Evolutionary conservation across 2,329 filamentous ascomycete genomes (phyloP).

Genomic region (Ustilaginoidea virens): DNA sequence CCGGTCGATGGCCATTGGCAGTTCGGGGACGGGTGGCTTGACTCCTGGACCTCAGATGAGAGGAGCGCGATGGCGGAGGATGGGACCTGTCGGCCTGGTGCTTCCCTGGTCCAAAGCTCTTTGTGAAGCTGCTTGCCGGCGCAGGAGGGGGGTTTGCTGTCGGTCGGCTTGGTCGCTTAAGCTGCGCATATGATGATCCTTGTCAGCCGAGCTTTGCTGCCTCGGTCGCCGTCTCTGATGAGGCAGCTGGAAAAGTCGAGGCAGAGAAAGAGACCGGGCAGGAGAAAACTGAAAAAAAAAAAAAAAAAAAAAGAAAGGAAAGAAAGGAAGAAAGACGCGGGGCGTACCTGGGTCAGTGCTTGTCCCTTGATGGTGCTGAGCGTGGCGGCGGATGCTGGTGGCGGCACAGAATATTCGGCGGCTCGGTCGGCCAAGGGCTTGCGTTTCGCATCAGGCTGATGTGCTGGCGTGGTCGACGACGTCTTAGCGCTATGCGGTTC

Average conservation of each 20-base stretch:
- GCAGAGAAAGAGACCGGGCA: constrained; percentile 1
- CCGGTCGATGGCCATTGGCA: constrained; percentile 24
- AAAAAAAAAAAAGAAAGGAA: no score
- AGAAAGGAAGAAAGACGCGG: no score
- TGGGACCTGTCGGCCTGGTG: constrained; percentile 33
- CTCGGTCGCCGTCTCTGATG: no score
- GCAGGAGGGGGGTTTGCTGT: constrained; percentile 13
- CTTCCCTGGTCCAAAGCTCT: constrained; percentile 40
- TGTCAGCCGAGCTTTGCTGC: constrained; percentile 2
- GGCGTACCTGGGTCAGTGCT: constrained; percentile 21
- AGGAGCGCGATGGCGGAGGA: constrained; percentile 33
- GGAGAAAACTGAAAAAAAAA: no score
- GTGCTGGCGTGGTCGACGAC: no score
- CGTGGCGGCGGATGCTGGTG: constrained; percentile 15
- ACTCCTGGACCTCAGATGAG: constrained; percentile 28
- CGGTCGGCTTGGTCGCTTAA: constrained; percentile 25
- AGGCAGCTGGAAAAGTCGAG: no score
- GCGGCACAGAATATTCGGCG: constrained; percentile 28
- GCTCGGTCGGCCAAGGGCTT: constrained; percentile 41
- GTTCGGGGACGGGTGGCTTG: constrained; percentile 21
- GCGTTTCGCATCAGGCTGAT: constrained; percentile 42
- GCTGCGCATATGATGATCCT: constrained; percentile 9
- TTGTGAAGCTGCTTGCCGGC: constrained; percentile 33
- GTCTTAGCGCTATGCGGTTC: no score
- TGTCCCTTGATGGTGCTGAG: constrained; percentile 29